Conservation (phyloP, 2,329 filamentous ascomycete genomes). For the Aciculosporium take region DNA sequence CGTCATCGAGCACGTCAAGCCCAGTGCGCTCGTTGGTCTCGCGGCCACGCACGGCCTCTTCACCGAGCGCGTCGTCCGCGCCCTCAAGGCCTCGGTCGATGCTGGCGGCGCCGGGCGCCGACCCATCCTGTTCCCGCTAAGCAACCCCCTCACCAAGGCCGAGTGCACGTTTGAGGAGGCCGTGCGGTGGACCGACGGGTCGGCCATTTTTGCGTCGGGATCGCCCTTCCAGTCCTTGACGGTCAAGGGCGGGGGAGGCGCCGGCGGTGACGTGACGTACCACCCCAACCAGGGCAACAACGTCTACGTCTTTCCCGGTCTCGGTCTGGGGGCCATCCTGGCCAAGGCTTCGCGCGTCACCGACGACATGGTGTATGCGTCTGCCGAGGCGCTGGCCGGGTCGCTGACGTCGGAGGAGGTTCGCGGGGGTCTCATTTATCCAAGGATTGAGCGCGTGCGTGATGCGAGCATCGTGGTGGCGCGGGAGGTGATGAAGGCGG, state of each 20-base stretch:
- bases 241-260: constrained; percentile 42
- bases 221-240: constrained; percentile 73
- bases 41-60: constrained; percentile 92
- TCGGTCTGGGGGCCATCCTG: constrained; percentile 85
- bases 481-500: constrained; percentile 83
- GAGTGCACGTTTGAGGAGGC: constrained; percentile 97
- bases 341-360: constrained; percentile 78
- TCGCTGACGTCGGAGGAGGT: constrained; percentile 71
- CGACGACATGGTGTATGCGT: constrained; percentile 93
- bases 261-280: constrained; percentile 47
- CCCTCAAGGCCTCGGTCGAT: constrained; percentile 50
- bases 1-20: constrained; percentile 88
- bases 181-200: constrained; percentile 78
- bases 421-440: constrained; percentile 76
- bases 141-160: constrained; percentile 90
- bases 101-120: constrained; percentile 53
- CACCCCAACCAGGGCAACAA: constrained; percentile 76
- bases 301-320: constrained; percentile 90
- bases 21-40: constrained; percentile 85
- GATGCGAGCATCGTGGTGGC: constrained; percentile 80
- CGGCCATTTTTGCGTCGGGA: constrained; percentile 84
- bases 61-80: constrained; percentile 69
- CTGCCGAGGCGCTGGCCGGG: constrained; percentile 65
- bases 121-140: constrained; percentile 90
- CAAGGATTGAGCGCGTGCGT: constrained; percentile 76